Evolutionary conservation across 2,329 filamentous ascomycete genomes (phyloP).

Genomic region (Hymenoscyphus linearis): DNA sequence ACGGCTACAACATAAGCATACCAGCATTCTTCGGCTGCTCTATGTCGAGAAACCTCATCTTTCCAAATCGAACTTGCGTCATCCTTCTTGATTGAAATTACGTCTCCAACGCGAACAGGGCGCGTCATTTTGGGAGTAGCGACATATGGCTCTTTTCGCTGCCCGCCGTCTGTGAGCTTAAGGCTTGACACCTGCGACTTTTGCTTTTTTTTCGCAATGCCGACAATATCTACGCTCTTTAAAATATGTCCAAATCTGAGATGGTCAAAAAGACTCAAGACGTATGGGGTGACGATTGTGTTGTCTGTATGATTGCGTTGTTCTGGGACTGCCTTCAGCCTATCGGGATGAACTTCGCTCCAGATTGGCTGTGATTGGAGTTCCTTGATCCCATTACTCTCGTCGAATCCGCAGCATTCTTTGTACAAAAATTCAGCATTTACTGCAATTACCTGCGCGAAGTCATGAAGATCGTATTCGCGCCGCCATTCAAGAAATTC

Average conservation of each 20-base stretch:
- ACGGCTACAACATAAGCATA: constrained; percentile 64
- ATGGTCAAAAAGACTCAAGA: constrained; percentile 57
- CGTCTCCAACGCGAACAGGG: constrained; percentile 45
- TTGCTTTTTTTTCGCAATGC: constrained; percentile 28
- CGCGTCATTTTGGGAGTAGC: constrained; percentile 27
- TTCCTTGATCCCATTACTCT: constrained; percentile 9
- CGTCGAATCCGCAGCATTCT: constrained; percentile 46
- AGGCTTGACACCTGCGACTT: constrained; percentile 8
- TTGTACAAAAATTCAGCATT: constrained; percentile 61
- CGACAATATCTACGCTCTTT: constrained; percentile 32
- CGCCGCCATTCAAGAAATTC: constrained; percentile 51
- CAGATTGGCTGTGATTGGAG: constrained; percentile 32
- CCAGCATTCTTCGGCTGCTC: constrained; percentile 51
- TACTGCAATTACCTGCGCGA: constrained; percentile 53
- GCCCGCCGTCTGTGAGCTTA: constrained; percentile 2
- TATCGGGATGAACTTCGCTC: constrained; percentile 29
- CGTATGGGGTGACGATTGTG: constrained; percentile 68
- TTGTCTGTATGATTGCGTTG: constrained; percentile 25
- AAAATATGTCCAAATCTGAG: constrained; percentile 55
- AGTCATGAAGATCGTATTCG: constrained; percentile 52
- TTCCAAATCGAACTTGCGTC: constrained; percentile 51
- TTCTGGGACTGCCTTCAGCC: constrained; percentile 28
- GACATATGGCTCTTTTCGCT: background rate
- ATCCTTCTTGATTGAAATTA: constrained; percentile 43
- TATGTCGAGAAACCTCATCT: constrained; percentile 39